Evolutionary conservation across 495 filamentous ascomycete genomes (phyloP), one percentile per base, ranked within the genome.

Genomic region (Barbatosphaeria neglecta): DNA sequence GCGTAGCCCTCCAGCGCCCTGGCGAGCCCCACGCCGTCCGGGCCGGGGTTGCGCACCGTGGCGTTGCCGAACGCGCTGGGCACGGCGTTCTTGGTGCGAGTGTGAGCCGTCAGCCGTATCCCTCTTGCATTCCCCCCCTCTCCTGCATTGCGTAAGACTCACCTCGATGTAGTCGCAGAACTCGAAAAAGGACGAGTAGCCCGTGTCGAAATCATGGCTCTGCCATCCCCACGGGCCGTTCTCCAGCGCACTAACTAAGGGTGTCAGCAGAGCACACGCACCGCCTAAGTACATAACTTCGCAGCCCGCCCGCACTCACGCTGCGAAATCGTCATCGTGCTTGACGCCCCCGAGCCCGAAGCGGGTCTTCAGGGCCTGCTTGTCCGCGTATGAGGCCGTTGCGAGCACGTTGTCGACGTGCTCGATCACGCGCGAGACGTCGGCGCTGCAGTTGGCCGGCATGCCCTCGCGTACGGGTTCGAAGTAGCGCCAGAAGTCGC

Each of bases 401-500:
- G 48, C 48, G 25, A 76, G 63, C 17, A 78, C 50, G 0, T 50
- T 44, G 48, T 84, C 81, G 28, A 83, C 65, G 47, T 80, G 68
- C 13, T 77, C 62, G 31, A 78, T 62, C 2, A 83, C 75, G 22
- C 62, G 58, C 31, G 56, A 59, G 20, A 83, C 52, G 42, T 83
- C 80, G 10, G 51, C 56, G 50, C 69, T 77, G 63, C 81, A 84
- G 61, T 81, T 80, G 52, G 65, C 50, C 4, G 78, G 65, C 62
- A 82, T 81, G 0, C 75, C 77, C 43, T 78, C 61, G 38, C 73
- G 65, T 35, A 82, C 65, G 15, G 80, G 78, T 6, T 67, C 62
- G 58, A 82, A 83, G 52, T 83, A 84, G 60, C 75, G 75, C 77
- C 78, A 83, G 58, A 76, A 83, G 49, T 82, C 67, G 8, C 68